These are phyloP conservation scores for Lentinula edodes DNA, from an alignment of 768 basidiomycete genomes.

Conservation along the genomic window DNA sequence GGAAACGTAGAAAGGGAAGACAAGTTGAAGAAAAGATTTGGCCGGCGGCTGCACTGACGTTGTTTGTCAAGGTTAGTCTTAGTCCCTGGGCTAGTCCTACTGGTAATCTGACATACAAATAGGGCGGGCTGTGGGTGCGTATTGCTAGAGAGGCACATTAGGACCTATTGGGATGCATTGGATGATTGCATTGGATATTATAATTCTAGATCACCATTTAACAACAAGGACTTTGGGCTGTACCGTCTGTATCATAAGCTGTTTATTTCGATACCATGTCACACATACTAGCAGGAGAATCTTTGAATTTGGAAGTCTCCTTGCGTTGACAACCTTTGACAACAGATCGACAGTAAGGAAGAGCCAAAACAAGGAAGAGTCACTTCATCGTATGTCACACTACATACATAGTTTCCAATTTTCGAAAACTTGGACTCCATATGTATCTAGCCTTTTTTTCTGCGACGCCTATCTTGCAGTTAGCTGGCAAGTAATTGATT, in stretches of 20 bases:
- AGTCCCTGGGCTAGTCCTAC: background rate
- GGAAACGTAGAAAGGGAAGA: slow-evolving; percentile 44
- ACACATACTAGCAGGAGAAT: background rate
- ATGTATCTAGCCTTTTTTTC: no score
- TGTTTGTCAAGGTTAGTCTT: slow-evolving; percentile 56
- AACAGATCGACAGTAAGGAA: no score
- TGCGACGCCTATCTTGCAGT: no score
- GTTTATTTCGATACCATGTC: background rate
- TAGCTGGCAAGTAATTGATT: no score
- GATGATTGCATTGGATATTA: no score
- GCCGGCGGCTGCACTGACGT: slow-evolving; percentile 58
- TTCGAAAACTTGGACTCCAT: no score
- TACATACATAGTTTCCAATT: no score
- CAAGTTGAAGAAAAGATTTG: slow-evolving; percentile 54
- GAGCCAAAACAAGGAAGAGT: no score
- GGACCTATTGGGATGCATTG: background rate
- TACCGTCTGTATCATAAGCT: background rate
- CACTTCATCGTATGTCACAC: no score
- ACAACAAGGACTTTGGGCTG: background rate
- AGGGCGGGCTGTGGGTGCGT: slow-evolving; percentile 5
- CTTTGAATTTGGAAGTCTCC: no score
- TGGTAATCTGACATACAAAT: background rate
- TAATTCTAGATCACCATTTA: background rate
- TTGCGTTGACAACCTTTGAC: no score
- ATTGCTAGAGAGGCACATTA: background rate